Evolutionary conservation across 306 rosid species (phyloP).

Genomic region (Quercus suber): DNA sequence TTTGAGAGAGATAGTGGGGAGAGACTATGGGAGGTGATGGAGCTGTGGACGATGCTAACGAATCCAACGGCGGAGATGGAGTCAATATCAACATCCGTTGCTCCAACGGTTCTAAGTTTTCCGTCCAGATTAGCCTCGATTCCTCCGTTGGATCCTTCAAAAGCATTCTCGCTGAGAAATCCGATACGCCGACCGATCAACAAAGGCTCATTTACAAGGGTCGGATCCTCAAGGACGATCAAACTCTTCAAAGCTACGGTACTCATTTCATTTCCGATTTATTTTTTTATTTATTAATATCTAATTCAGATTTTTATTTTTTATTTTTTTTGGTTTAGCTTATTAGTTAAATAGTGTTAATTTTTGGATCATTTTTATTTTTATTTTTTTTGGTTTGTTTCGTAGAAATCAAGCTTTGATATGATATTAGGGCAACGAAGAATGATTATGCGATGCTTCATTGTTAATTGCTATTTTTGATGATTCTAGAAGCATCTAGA

Average conservation of each 20-base stretch:
- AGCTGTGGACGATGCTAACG: conserved; percentile 33
- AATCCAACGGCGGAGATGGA: conserved; percentile 31
- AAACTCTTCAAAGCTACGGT: conserved; percentile 76
- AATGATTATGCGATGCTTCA: too few relatives aligned
- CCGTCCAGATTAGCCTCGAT: conserved; percentile 50
- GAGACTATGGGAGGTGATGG: conserved; percentile 64
- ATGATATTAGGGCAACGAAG: too few relatives aligned
- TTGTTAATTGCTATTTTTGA: not conserved
- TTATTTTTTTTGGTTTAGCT: too few relatives aligned
- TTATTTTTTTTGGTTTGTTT: too few relatives aligned
- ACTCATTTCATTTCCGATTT: not conserved
- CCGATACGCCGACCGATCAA: conserved; percentile 59
- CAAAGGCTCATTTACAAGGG: conserved; percentile 92
- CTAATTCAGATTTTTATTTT: not conserved
- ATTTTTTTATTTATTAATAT: not conserved
- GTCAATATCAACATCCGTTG: conserved; percentile 63
- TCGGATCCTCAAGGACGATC: conserved; percentile 81
- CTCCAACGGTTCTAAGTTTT: conserved; percentile 70
- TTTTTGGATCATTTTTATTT: too few relatives aligned
- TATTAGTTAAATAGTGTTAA: too few relatives aligned
- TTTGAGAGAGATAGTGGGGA: not conserved
- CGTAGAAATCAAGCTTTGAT: too few relatives aligned
- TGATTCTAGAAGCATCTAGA: not conserved
- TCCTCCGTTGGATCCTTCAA: conserved; percentile 59
- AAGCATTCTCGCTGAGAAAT: conserved; percentile 42